These are phyloP conservation scores for Daldinia grandis DNA, from an alignment of 495 filamentous ascomycete species.

Conservation along the genomic window DNA sequence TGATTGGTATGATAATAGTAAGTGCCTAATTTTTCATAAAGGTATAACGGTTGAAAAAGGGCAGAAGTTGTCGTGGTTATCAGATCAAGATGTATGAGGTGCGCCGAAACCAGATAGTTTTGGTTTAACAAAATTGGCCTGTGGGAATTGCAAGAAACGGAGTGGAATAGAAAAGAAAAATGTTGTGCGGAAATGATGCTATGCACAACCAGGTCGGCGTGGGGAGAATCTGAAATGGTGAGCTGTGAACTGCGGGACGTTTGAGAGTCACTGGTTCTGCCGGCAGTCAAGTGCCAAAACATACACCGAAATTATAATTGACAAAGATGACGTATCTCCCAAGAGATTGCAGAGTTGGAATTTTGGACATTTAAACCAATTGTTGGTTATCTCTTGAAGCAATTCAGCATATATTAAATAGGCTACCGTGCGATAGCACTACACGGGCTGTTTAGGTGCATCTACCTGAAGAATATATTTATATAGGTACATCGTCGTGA, in stretches of 20 bases:
- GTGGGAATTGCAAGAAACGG: neutral
- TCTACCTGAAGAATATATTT: too few relatives aligned
- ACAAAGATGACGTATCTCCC: neutral
- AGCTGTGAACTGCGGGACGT: neutral
- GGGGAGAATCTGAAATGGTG: neutral
- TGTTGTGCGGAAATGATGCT: neutral
- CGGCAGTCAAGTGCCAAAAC: neutral
- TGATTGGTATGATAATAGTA: neutral
- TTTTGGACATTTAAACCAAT: neutral
- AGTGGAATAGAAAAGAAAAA: neutral
- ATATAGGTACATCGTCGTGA: neutral
- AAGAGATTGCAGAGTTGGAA: neutral
- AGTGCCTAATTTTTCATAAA: neutral
- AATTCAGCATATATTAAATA: neutral
- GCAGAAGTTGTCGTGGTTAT: neutral
- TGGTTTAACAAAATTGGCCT: neutral
- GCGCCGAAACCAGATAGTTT: neutral
- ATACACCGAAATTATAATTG: neutral
- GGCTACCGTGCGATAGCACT: neutral
- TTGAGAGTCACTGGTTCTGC: neutral
- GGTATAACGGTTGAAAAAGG: neutral
- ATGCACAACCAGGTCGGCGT: conserved; percentile 1
- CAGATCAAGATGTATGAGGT: neutral
- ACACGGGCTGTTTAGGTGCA: neutral
- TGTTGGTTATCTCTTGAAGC: neutral